Evolutionary conservation across 345 rosid genomes (phyloP), one percentile per base, ranked within the genome.

Genomic region (Dovyalis caffra): DNA sequence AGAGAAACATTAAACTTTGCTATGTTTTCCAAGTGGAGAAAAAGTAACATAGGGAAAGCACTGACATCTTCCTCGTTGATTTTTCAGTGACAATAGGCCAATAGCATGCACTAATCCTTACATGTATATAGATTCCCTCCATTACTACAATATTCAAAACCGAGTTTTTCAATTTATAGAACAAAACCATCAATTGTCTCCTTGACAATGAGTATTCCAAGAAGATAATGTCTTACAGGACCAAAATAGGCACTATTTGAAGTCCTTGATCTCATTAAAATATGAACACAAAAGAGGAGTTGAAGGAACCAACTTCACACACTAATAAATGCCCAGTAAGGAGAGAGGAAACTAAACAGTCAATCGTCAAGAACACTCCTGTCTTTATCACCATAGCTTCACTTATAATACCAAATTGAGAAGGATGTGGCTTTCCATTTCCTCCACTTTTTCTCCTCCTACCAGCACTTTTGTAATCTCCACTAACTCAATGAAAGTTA

Each of bases 381-480:
- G 20, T 61, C 58, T 45, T 70, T 32, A 74, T 58, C 47, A 68
- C 31, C 34, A 33, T 62, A 78, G 56, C 20, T 43, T 60, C 77
- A 77, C 69, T 21, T 31, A 49, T 16, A 28, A 78, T 33, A 45
- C 60, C 28, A 18, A 49, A 33, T 40, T 20, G 14, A 43, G 49
- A 37, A 68, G 34, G 37, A 72, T 5, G 12, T 1, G 66, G 11
- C 23, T 35, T 45, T 32, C 10, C 26, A 18, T 63, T 28, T 32
- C 47, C 72, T 61, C n/a, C n/a, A 8, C 26, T 74, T 71, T 58
- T 78, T 37, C 61, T 40, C 31, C 33, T 72, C 33, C 28, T 0
- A 14, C 35, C 23, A 62, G 33, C 35, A 62, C 6, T 28, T 62
- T 62, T 18, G 21, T 70, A 16, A 23, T 72, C 49, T 72, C 75